phyloP scores from a whole-genome alignment of 1,139 yeast species.

The Suhomyces terraborum region DNA sequence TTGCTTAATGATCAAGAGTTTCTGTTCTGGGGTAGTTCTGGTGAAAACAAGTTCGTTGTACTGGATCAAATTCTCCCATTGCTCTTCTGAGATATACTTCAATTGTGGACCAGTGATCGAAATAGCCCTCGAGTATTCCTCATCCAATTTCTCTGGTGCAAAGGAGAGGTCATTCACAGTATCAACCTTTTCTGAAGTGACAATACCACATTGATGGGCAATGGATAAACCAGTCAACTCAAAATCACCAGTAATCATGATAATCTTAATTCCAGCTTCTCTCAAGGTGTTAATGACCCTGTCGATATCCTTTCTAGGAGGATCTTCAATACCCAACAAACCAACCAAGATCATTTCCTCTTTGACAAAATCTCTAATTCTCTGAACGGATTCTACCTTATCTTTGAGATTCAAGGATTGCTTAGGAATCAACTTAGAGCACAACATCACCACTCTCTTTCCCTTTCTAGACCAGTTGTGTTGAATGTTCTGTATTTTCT shows the following conservation, averaged over 20 bases:
- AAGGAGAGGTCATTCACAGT: constrained; percentile 22
- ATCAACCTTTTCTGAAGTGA: constrained; percentile 33
- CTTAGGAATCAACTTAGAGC: constrained; percentile 27
- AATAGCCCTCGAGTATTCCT: constrained; percentile 25
- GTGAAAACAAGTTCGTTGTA: constrained; percentile 52
- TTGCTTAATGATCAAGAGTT: constrained; percentile 49
- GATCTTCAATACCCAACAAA: constrained; percentile 52
- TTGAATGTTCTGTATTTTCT: constrained; percentile 31
- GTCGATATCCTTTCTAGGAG: constrained; percentile 49
- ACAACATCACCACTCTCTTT: constrained; percentile 48
- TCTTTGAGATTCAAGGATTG: constrained; percentile 15
- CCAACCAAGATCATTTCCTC: constrained; percentile 38
- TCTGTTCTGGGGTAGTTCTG: constrained; percentile 58
- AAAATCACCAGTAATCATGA: constrained; percentile 59
- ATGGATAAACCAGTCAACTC: constrained; percentile 55
- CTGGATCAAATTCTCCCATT: constrained; percentile 42
- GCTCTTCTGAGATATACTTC: constrained; percentile 36
- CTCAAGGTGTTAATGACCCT: constrained; percentile 40
- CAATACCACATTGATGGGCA: constrained; percentile 49
- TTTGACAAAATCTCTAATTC: constrained; percentile 16
- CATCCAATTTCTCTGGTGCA: constrained; percentile 10
- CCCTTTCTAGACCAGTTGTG: constrained; percentile 44
- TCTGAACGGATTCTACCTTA: constrained; percentile 12
- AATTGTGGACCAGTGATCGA: constrained; percentile 46
- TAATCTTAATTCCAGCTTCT: constrained; percentile 51